These are phyloP conservation scores for Boletus rubropictus DNA, from an alignment of 768 basidiomycete genomes.

Conservation along the genomic window DNA sequence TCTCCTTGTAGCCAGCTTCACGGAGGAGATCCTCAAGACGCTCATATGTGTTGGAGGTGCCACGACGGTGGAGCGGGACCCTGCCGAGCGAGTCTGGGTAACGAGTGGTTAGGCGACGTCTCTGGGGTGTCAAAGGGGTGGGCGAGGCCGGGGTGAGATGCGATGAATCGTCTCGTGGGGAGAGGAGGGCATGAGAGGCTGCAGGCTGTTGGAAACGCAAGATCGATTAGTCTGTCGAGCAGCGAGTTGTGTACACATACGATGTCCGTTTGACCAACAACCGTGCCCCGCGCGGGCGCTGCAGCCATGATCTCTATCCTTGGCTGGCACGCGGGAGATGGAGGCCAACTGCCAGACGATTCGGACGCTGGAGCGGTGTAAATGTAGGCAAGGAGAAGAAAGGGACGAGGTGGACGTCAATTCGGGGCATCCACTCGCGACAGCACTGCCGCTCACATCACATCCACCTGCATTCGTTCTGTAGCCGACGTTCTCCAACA, in stretches of 20 bases:
- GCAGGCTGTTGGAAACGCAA: slow-evolving; percentile 9
- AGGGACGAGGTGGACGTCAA: neutral
- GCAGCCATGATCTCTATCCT: slow-evolving; percentile 17
- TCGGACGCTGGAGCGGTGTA: neutral
- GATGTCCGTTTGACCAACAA: slow-evolving; percentile 11
- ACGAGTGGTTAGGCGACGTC: slow-evolving; percentile 37
- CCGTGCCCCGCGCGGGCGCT: slow-evolving; percentile 3
- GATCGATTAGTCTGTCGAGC: slow-evolving; percentile 10
- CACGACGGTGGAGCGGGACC: slow-evolving; percentile 71
- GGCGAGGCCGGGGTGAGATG: slow-evolving; percentile 12
- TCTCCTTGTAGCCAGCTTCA: slow-evolving; percentile 91
- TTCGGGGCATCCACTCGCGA: slow-evolving; percentile 8
- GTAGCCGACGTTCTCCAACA: too few species aligned
- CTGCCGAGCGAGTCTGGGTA: slow-evolving; percentile 59
- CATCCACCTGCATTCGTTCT: too few species aligned
- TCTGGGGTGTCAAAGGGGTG: slow-evolving; percentile 38
- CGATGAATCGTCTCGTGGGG: slow-evolving; percentile 8
- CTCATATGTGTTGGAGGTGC: slow-evolving; percentile 78
- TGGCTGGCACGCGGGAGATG: neutral
- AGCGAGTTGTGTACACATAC: slow-evolving; percentile 10
- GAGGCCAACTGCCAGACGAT: slow-evolving; percentile 6
- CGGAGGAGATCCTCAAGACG: slow-evolving; percentile 78
- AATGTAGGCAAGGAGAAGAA: neutral
- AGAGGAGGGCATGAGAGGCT: slow-evolving; percentile 4
- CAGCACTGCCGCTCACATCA: slow-evolving; percentile 7